A percentile compares a stretch with the other conserved stretches of the same genome.
Evolutionary conservation across 2,329 filamentous ascomycete species (phyloP).

Genomic region (Pestalotiopsis sp.): DNA sequence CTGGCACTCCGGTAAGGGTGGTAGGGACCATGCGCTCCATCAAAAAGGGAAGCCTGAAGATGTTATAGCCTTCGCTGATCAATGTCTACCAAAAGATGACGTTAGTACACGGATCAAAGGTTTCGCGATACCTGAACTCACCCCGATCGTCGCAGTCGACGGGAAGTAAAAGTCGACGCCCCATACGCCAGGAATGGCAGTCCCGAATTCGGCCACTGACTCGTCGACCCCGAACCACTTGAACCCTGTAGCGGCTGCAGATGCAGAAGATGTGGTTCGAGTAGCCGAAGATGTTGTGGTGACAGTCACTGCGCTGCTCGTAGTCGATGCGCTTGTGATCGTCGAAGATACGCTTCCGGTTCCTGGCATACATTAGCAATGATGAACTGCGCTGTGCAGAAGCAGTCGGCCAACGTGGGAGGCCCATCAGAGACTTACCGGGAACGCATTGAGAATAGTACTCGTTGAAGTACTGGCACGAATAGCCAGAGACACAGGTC

Average conservation of each 20-base stretch:
- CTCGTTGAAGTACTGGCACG: slow-evolving; percentile 32
- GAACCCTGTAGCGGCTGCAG: slow-evolving; percentile 2
- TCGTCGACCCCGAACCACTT: slow-evolving; percentile 5
- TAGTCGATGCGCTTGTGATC: slow-evolving; percentile 19
- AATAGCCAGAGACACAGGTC: slow-evolving; percentile 29
- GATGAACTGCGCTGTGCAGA: too few relatives aligned
- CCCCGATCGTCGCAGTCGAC: neutral
- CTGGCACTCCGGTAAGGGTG: slow-evolving; percentile 36
- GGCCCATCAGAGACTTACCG: slow-evolving; percentile 15
- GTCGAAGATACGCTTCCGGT: slow-evolving; percentile 5
- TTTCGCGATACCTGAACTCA: neutral
- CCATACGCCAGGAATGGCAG: neutral
- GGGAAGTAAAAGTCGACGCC: slow-evolving; percentile 1
- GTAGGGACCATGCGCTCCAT: slow-evolving; percentile 24
- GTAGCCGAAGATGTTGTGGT: slow-evolving; percentile 14
- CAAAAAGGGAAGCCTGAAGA: slow-evolving; percentile 44
- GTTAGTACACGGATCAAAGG: neutral
- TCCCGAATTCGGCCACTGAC: slow-evolving; percentile 8
- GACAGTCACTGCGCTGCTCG: slow-evolving; percentile 18
- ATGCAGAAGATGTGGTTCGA: slow-evolving; percentile 20
- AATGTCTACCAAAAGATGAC: slow-evolving; percentile 40
- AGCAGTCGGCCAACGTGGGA: too few relatives aligned
- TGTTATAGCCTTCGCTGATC: slow-evolving; percentile 55
- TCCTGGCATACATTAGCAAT: neutral
- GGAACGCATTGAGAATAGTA: slow-evolving; percentile 38